These are phyloP conservation scores for Artemisia annua DNA, from an alignment of 129 eudicot genomes.

Conservation along the genomic window DNA sequence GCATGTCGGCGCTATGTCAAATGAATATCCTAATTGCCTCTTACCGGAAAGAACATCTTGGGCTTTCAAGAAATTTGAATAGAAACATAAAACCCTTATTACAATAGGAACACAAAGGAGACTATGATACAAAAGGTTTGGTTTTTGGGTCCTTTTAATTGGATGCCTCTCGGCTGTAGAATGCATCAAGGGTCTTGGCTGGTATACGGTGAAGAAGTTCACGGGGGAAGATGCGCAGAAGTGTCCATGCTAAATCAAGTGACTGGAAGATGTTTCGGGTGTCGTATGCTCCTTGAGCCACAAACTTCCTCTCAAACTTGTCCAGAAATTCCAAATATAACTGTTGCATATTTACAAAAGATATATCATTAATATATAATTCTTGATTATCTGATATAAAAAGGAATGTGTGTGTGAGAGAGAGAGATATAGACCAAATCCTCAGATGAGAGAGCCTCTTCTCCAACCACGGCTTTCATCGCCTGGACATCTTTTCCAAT, in stretches of 20 bases:
- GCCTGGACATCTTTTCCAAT: conserved; percentile 99
- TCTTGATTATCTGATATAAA: not conserved
- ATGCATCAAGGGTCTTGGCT: conserved; percentile 92
- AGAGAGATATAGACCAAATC: conserved; percentile 67
- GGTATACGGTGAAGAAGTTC: conserved; percentile 99
- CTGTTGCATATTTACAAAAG: conserved; percentile 38
- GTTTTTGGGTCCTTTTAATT: conserved; percentile 16
- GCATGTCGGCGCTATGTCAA: conserved; percentile 9
- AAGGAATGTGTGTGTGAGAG: not conserved
- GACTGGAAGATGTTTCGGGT: conserved; percentile 97
- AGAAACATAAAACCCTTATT: conserved; percentile 25
- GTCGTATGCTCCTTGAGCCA: conserved; percentile 96
- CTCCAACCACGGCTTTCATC: conserved; percentile 99
- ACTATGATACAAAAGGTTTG: conserved; percentile 22
- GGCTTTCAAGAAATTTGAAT: conserved; percentile 24
- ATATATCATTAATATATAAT: not conserved
- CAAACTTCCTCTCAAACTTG: conserved; percentile 98
- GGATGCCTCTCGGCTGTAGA: conserved; percentile 86
- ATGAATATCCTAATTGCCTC: conserved; percentile 34
- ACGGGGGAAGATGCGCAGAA: conserved; percentile 93
- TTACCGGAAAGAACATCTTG: conserved; percentile 22
- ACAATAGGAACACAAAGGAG: not conserved
- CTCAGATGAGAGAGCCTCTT: conserved; percentile 98
- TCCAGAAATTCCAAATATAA: conserved; percentile 90
- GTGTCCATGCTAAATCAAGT: conserved; percentile 95